A percentile compares a stretch with the other conserved stretches of the same genome.
These are phyloP conservation scores for Chalciporus piperatus DNA, from an alignment of 768 basidiomycete genomes.

Conservation along the genomic window DNA sequence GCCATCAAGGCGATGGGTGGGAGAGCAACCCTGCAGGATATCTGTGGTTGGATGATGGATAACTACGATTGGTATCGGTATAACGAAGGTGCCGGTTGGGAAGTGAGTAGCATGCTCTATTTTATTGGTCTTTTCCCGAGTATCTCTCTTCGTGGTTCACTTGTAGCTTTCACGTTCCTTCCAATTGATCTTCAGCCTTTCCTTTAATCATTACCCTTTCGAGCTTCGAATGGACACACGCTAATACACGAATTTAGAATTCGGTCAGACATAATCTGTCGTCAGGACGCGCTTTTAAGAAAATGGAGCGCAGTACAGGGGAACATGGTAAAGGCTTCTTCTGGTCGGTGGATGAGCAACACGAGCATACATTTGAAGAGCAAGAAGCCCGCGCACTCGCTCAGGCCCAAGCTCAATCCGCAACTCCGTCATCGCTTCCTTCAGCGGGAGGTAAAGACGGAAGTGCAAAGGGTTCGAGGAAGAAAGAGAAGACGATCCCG, in stretches of 20 bases:
- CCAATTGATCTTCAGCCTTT: background rate
- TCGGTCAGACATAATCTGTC: conserved; percentile 96
- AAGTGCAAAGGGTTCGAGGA: conserved; percentile 35
- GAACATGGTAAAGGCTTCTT: conserved; percentile 91
- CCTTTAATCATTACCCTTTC: background rate
- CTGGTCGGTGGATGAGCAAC: conserved; percentile 84
- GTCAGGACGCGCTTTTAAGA: conserved; percentile 87
- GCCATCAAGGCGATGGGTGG: conserved; percentile 80
- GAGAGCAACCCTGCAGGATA: conserved; percentile 88
- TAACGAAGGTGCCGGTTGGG: conserved; percentile 83
- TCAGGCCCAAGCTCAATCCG: conserved; percentile 28
- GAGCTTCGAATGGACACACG: background rate
- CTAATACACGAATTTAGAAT: conserved; percentile 48
- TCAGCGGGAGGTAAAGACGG: conserved; percentile 37
- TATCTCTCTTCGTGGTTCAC: background rate
- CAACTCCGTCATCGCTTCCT: conserved; percentile 13
- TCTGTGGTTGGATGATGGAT: conserved; percentile 88
- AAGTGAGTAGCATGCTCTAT: conserved; percentile 50
- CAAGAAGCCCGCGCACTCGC: conserved; percentile 54
- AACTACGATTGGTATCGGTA: conserved; percentile 89
- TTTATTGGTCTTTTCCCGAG: background rate
- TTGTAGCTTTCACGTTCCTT: background rate
- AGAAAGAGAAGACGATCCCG: conserved; percentile 56
- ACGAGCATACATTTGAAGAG: conserved; percentile 65
- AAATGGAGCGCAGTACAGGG: conserved; percentile 80